Evolutionary conservation across 1,284 basidiomycete genomes (phyloP).

Genomic region (Rhodotorula sp.): DNA sequence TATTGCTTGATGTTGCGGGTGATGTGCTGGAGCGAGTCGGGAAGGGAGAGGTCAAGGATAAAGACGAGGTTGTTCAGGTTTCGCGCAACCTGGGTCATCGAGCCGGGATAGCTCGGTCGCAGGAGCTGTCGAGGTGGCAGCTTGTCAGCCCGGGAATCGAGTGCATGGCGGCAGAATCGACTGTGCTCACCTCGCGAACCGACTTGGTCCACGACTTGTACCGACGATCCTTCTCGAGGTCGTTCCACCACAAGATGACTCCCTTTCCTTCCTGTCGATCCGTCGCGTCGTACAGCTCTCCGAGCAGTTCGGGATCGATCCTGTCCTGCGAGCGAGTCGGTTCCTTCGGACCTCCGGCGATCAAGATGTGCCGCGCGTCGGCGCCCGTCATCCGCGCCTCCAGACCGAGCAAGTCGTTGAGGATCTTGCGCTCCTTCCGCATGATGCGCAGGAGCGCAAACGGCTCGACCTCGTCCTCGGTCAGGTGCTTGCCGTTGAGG

Average conservation of each 20-base stretch:
- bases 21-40: conserved; percentile 63
- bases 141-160: too few relatives aligned
- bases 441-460: conserved; percentile 69
- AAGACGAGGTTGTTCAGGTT: conserved; percentile 82
- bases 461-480: conserved; percentile 65
- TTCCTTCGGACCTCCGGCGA: conserved; percentile 32
- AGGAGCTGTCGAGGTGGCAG: conserved; percentile 59
- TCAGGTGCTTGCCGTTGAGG: conserved; percentile 71
- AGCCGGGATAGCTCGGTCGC: conserved; percentile 69
- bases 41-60: conserved; percentile 70
- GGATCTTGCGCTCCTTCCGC: conserved; percentile 67
- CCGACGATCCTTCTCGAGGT: conserved; percentile 78
- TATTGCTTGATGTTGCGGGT: conserved; percentile 64
- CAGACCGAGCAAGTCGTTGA: conserved; percentile 58
- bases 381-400: conserved; percentile 62
- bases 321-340: conserved; percentile 21
- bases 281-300: conserved; percentile 80
- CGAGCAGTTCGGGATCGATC: conserved; percentile 57
- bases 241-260: conserved; percentile 81
- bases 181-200: conserved; percentile 22
- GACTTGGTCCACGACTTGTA: conserved; percentile 47
- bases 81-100: conserved; percentile 66
- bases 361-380: conserved; percentile 69
- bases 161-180: too few relatives aligned
- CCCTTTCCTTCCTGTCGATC: conserved; percentile 76